A percentile compares a stretch with the other conserved stretches of the same genome.
Evolutionary conservation across 1,284 basidiomycete species (phyloP).

Genomic region (Leccinum subfulvum): DNA sequence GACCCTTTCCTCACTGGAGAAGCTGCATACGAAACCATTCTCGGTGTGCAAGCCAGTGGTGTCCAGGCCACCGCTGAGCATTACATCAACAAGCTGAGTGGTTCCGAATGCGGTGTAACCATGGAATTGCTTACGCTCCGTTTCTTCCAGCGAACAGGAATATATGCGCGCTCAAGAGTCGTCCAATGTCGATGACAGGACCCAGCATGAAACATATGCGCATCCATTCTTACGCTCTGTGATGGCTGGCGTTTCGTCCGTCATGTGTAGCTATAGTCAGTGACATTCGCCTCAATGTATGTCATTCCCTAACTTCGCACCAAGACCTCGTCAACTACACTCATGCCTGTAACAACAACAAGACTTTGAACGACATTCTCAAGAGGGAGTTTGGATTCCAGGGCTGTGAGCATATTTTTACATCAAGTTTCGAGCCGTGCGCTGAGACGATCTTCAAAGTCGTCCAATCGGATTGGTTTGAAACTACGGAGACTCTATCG

Average conservation of each 20-base stretch:
- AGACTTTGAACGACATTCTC: constrained; percentile 52
- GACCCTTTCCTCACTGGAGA: constrained; percentile 69
- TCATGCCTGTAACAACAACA: constrained; percentile 54
- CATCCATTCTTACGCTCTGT: constrained; percentile 50
- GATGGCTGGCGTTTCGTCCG: constrained; percentile 59
- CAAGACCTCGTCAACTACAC: constrained; percentile 46
- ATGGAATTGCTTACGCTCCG: constrained; percentile 12
- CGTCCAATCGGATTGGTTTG: constrained; percentile 44
- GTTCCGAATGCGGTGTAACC: neutral
- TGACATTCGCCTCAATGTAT: constrained; percentile 9
- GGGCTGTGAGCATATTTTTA: constrained; percentile 39
- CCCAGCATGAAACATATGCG: constrained; percentile 59
- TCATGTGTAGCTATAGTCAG: constrained; percentile 76
- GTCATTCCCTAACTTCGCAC: constrained; percentile 6
- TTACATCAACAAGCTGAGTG: constrained; percentile 52
- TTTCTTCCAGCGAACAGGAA: constrained; percentile 45
- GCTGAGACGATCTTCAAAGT: constrained; percentile 15
- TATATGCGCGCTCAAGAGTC: constrained; percentile 38
- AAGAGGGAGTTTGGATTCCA: constrained; percentile 61
- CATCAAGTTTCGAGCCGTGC: neutral
- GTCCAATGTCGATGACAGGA: constrained; percentile 64
- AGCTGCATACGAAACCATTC: constrained; percentile 57
- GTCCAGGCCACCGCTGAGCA: constrained; percentile 72
- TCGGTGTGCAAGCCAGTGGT: constrained; percentile 64
- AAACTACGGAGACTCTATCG: constrained; percentile 36